These are phyloP conservation scores for Fomitiporia mediterranea DNA, from an alignment of 1,284 basidiomycete species.

Conservation along the genomic window DNA sequence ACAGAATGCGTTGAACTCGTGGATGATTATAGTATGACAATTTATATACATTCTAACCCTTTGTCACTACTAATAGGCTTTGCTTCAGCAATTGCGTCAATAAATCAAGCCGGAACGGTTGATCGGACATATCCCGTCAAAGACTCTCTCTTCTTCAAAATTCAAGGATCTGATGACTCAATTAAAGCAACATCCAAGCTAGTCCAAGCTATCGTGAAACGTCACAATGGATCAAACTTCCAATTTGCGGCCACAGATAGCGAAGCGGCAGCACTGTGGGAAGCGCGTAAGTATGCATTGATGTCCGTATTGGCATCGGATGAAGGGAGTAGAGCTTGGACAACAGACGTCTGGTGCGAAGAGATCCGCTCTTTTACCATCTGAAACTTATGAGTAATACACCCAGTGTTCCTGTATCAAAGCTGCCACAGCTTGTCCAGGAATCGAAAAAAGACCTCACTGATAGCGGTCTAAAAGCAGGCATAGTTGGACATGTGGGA, in stretches of 20 bases:
- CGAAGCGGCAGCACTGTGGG: constrained; percentile 50
- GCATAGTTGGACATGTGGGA: constrained; percentile 38
- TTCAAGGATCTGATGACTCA: constrained; percentile 38
- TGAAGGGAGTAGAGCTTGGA: constrained; percentile 41
- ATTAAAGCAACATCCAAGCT: constrained; percentile 39
- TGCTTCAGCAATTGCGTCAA: constrained; percentile 17
- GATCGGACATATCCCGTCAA: constrained; percentile 36
- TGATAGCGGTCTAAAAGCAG: constrained; percentile 34
- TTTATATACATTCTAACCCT: constrained; percentile 37
- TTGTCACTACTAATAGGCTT: constrained; percentile 28
- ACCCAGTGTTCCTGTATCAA: constrained; percentile 22
- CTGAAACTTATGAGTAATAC: too few relatives aligned
- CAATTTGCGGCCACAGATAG: constrained; percentile 44
- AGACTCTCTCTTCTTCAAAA: constrained; percentile 52
- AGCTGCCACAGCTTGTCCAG: constrained; percentile 21
- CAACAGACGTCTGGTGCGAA: constrained; percentile 49
- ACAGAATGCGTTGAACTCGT: constrained; percentile 42
- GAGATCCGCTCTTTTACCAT: too few relatives aligned
- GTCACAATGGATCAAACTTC: constrained; percentile 42
- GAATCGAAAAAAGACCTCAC: constrained; percentile 42
- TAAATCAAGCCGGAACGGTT: constrained; percentile 20
- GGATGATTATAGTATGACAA: constrained; percentile 30
- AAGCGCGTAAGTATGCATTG: constrained; percentile 45
- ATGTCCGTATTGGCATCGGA: constrained; percentile 41
- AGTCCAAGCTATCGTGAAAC: constrained; percentile 35